These are phyloP conservation scores for Dictyostelium capitatum DNA, from an alignment of 78 protist genomes.

Conservation along the genomic window DNA sequence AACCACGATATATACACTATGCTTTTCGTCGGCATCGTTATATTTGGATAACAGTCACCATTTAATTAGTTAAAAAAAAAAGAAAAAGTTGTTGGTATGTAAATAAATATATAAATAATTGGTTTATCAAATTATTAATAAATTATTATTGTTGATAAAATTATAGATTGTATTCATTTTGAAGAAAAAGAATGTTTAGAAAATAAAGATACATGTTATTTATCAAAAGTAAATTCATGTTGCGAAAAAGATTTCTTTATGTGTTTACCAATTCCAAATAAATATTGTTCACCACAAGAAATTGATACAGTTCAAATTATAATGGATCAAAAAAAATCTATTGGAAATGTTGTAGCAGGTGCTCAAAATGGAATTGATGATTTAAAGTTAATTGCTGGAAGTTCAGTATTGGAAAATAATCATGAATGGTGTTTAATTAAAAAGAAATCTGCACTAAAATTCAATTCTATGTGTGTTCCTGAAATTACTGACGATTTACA, in stretches of 20 bases:
- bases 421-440: conserved; percentile 32
- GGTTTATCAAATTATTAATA: background rate
- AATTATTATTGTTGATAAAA: background rate
- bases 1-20: no score
- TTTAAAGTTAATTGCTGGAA: no score
- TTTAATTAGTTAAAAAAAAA: no score
- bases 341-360: background rate
- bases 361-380: no score
- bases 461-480: conserved; percentile 13
- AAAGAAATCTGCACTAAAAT: background rate
- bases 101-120: background rate
- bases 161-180: background rate
- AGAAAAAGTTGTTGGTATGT: background rate
- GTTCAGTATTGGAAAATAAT: background rate
- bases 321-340: background rate
- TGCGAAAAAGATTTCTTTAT: conserved; percentile 23
- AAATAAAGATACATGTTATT: conserved; percentile 1
- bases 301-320: background rate
- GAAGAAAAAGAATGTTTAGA: background rate
- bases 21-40: no score
- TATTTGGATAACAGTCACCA: no score
- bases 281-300: background rate
- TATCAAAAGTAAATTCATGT: background rate
- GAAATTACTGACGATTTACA: background rate
- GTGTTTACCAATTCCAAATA: background rate